Evolutionary conservation across 2,329 filamentous ascomycete genomes (phyloP).

Genomic region (Penicillium sp.): DNA sequence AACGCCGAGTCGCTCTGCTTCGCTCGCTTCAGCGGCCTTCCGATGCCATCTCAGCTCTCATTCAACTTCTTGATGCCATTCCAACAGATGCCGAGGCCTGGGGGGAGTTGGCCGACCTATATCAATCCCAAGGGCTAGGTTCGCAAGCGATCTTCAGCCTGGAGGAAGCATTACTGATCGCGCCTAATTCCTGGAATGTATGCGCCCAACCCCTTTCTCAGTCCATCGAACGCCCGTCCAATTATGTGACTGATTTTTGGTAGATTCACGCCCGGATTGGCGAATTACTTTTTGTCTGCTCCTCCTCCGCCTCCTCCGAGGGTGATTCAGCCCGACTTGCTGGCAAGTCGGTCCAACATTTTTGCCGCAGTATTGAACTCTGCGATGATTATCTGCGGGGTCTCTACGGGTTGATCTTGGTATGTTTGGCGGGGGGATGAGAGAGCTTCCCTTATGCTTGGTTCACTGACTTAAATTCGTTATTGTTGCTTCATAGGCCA

Average conservation of each 20-base stretch:
- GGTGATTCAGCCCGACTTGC: slow-evolving; percentile 54
- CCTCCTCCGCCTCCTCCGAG: slow-evolving; percentile 33
- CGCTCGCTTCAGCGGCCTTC: slow-evolving; percentile 67
- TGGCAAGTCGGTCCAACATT: slow-evolving; percentile 76
- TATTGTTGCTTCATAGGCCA: slow-evolving; percentile 24
- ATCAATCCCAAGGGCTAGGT: slow-evolving; percentile 75
- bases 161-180: slow-evolving; percentile 84
- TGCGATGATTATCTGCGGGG: slow-evolving; percentile 91
- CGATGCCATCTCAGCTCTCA: slow-evolving; percentile 75
- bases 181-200: slow-evolving; percentile 95
- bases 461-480: neutral
- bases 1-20: slow-evolving; percentile 79
- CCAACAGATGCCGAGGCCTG: slow-evolving; percentile 92
- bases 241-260: slow-evolving; percentile 4
- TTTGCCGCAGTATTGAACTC: slow-evolving; percentile 87
- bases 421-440: slow-evolving; percentile 41
- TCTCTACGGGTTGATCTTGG: slow-evolving; percentile 86
- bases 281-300: slow-evolving; percentile 75
- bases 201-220: slow-evolving; percentile 35
- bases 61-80: slow-evolving; percentile 74
- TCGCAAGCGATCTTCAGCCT: slow-evolving; percentile 83
- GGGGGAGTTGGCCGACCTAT: slow-evolving; percentile 87
- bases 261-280: slow-evolving; percentile 85
- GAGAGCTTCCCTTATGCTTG: no score
- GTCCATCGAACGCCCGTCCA: neutral